A percentile compares a stretch with the other conserved stretches of the same genome.
Conservation (phyloP, 1,139 yeast species). For the Saccharomyces hybrid region DNA sequence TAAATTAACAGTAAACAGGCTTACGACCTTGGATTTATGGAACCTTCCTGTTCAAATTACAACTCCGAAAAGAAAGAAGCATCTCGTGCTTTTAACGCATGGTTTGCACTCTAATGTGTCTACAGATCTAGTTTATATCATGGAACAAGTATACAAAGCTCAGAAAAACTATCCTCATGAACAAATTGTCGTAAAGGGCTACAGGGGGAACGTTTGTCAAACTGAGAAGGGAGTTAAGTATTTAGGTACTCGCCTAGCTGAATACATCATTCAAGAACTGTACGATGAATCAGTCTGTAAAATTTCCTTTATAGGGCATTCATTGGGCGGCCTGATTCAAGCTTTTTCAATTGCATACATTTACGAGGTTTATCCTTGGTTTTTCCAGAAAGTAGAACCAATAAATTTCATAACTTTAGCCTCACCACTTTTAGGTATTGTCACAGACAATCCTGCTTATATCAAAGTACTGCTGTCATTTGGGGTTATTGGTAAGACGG, state of each 20-base stretch:
- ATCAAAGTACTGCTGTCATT: conserved; percentile 75
- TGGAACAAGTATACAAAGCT: conserved; percentile 64
- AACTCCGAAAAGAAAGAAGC: conserved; percentile 9
- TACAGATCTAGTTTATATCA: conserved; percentile 78
- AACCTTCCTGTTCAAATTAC: conserved; percentile 44
- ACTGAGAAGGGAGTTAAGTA: conserved; percentile 87
- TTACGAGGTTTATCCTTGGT: conserved; percentile 59
- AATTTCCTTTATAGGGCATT: conserved; percentile 83
- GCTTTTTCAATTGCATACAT: conserved; percentile 83
- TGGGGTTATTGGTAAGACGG: conserved; percentile 86
- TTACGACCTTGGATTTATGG: conserved; percentile 72
- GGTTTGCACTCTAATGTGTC: conserved; percentile 84
- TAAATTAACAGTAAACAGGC: conserved; percentile 40
- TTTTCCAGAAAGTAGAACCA: conserved; percentile 57
- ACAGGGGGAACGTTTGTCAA: conserved; percentile 71
- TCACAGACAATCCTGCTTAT: conserved; percentile 76
- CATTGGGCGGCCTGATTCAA: conserved; percentile 84
- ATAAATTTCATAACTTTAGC: conserved; percentile 76
- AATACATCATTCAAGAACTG: conserved; percentile 56
- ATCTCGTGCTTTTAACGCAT: conserved; percentile 49
- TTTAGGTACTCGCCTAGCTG: conserved; percentile 75
- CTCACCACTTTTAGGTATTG: conserved; percentile 76
- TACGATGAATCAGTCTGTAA: conserved; percentile 41
- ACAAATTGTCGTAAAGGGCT: conserved; percentile 72
- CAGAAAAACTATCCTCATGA: conserved; percentile 37